Evolutionary conservation across 306 rosid genomes (phyloP).

Genomic region (Cajanus cajan): DNA sequence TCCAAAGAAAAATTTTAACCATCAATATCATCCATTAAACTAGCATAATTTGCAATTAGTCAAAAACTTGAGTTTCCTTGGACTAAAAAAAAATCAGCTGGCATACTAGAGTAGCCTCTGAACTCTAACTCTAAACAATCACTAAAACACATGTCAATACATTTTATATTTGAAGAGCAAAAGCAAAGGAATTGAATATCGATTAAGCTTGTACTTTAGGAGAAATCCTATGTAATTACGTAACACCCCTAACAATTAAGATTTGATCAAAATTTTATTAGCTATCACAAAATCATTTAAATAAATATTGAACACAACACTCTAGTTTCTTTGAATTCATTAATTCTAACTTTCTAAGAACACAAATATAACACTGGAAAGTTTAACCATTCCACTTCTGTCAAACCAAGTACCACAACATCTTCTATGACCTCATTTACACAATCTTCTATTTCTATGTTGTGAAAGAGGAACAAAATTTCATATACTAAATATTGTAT

Average conservation of each 20-base stretch:
- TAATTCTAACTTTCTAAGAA: background rate
- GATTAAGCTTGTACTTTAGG: too few relatives aligned
- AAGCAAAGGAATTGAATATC: background rate
- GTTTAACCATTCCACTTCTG: background rate
- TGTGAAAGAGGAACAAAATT: background rate
- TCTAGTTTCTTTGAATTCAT: background rate
- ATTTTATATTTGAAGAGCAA: background rate
- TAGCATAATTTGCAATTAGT: too few relatives aligned
- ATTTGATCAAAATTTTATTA: too few relatives aligned
- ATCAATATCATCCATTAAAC: too few relatives aligned
- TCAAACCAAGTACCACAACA: background rate
- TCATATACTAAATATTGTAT: background rate
- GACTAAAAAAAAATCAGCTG: background rate
- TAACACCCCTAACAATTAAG: too few relatives aligned
- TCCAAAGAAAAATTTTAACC: too few relatives aligned
- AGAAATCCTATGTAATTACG: too few relatives aligned
- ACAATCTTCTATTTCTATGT: slow-evolving; percentile 7
- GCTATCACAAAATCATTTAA: background rate
- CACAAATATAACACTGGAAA: background rate
- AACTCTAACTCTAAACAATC: background rate
- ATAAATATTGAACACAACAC: background rate
- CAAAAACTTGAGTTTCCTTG: too few relatives aligned
- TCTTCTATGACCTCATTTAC: background rate
- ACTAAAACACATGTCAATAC: too few relatives aligned
- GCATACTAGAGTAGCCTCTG: background rate